A percentile compares a stretch with the other conserved stretches of the same genome.
Evolutionary conservation across 2,329 filamentous ascomycete genomes (phyloP).

Genomic region (Phyllosticta citriasiana): DNA sequence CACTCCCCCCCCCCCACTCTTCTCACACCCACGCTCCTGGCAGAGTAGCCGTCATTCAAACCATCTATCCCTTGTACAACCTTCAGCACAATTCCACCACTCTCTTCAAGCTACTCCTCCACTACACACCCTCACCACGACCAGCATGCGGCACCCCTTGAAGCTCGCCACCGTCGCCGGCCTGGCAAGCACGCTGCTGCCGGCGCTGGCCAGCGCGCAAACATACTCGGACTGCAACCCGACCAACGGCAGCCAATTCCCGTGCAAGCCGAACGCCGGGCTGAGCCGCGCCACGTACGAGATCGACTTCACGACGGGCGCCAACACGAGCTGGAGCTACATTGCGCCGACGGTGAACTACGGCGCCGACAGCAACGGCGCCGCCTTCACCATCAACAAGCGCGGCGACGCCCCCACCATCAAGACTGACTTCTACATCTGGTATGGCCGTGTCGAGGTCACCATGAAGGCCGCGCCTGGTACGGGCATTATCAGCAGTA

Average conservation of each 20-base stretch:
- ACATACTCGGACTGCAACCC: conserved; percentile 38
- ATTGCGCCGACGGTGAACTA: conserved; percentile 35
- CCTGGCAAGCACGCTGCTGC: conserved; percentile 16
- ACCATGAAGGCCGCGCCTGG: conserved; percentile 67
- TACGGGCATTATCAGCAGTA: conserved; percentile 65
- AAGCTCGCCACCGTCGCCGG: conserved; percentile 1
- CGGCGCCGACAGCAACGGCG: conserved; percentile 30
- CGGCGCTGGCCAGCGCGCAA: conserved; percentile 25
- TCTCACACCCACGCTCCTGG: not conserved
- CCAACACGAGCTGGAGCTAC: conserved; percentile 29
- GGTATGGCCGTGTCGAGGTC: conserved; percentile 72
- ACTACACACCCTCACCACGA: not conserved
- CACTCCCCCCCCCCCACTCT: not conserved
- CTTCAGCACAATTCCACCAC: not conserved
- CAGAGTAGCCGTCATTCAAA: not conserved
- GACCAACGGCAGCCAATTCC: conserved; percentile 26
- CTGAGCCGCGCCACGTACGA: conserved; percentile 27
- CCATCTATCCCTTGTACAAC: not conserved
- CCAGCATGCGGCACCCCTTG: conserved; percentile 3
- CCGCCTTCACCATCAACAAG: conserved; percentile 40
- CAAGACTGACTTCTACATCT: conserved; percentile 71
- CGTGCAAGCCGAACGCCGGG: conserved; percentile 36
- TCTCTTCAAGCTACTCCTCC: not conserved
- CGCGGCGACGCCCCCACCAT: conserved; percentile 52
- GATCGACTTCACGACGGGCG: conserved; percentile 35